Evolutionary conservation across 164 flowering plant genomes (phyloP).

Genomic region (Akebia trifoliata): DNA sequence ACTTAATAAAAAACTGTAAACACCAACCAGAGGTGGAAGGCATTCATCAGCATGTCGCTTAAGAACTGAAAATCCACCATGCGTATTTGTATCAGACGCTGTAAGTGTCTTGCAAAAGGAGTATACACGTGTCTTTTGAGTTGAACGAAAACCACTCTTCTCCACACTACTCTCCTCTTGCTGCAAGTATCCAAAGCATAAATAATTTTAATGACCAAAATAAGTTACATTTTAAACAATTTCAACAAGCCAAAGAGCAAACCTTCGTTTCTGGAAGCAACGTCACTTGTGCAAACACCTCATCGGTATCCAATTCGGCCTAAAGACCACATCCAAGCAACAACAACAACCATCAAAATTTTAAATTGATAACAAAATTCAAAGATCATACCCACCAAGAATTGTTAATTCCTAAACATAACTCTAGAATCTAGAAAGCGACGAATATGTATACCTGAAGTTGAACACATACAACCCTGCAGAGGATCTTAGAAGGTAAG

Average conservation of each 20-base stretch:
- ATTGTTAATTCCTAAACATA: not conserved
- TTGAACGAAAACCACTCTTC: conserved; percentile 2
- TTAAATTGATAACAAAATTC: not conserved
- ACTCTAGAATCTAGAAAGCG: too few relatives aligned
- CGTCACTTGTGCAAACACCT: conserved; percentile 63
- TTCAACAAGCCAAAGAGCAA: conserved; percentile 1
- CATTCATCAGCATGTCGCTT: conserved; percentile 50
- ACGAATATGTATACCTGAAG: conserved; percentile 34
- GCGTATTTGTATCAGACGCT: conserved; percentile 58
- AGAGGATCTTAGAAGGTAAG: conserved; percentile 48
- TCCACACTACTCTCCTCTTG: conserved; percentile 18
- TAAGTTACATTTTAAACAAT: not conserved
- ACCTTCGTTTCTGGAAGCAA: conserved; percentile 46
- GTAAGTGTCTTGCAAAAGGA: conserved; percentile 50
- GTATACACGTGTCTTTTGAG: conserved; percentile 8
- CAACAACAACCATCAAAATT: not conserved
- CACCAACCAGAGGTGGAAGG: conserved; percentile 46
- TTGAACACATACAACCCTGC: conserved; percentile 43
- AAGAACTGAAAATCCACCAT: conserved; percentile 58
- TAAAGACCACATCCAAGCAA: conserved; percentile 18
- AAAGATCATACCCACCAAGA: not conserved
- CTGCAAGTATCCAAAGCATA: conserved; percentile 20
- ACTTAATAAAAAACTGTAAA: not conserved
- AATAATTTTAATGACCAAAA: not conserved
- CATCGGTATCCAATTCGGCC: conserved; percentile 62